phyloP scores from a whole-genome alignment of 2,329 filamentous ascomycete genomes.

The Seiridium cupressi region DNA sequence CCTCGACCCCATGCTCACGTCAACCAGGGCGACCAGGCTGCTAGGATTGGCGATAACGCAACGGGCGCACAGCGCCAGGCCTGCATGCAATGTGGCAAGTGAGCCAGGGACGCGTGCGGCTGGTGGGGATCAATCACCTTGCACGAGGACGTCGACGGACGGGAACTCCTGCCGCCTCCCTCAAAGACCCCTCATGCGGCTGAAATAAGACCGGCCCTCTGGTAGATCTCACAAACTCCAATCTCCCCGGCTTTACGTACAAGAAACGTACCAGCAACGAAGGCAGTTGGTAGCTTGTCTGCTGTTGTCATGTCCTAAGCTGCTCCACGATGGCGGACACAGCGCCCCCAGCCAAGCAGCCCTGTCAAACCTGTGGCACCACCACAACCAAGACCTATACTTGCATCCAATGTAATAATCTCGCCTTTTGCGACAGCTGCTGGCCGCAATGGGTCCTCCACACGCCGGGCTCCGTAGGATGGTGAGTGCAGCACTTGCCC shows the following conservation, averaged over 20 bases:
- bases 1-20: background rate
- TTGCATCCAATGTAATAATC: constrained; percentile 8
- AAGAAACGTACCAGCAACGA: background rate
- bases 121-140: background rate
- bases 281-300: background rate
- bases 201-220: constrained; percentile 4
- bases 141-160: too few relatives aligned
- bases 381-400: constrained; percentile 1
- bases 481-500: constrained; percentile 1
- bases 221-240: background rate
- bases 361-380: constrained; percentile 7
- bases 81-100: background rate
- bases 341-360: background rate
- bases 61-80: background rate
- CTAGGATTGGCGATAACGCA: constrained; percentile 3
- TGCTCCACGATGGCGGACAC: constrained; percentile 1
- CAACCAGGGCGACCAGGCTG: background rate
- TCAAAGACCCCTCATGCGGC: constrained; percentile 1
- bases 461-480: constrained; percentile 10
- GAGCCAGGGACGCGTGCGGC: background rate
- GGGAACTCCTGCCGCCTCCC: background rate
- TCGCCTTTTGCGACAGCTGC: constrained; percentile 6
- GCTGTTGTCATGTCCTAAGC: background rate
- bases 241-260: constrained; percentile 6
- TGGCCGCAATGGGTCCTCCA: constrained; percentile 16